Conservation (phyloP, 352 stramenopile genomes). For the Saprolegnia parasitica region DNA sequence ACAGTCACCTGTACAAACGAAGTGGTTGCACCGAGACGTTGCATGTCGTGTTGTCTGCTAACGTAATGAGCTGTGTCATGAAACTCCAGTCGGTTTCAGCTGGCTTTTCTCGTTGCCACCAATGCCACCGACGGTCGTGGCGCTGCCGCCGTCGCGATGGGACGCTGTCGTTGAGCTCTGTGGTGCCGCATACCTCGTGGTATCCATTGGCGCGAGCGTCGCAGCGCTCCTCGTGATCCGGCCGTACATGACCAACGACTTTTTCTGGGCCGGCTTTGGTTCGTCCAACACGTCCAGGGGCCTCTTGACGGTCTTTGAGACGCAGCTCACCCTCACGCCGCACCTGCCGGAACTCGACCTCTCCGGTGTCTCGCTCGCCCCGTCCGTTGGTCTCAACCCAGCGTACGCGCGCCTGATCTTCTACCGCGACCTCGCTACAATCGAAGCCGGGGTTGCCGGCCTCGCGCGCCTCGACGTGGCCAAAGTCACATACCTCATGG, state of each 20-base stretch:
- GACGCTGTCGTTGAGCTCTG: background rate
- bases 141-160: background rate
- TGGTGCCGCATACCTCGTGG: constrained; percentile 5
- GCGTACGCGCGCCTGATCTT: constrained; percentile 12
- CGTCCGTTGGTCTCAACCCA: constrained; percentile 3
- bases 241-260: constrained; percentile 18
- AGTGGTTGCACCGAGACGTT: too few species aligned
- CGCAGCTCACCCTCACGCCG: constrained; percentile 2
- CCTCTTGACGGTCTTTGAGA: constrained; percentile 22
- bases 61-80: too few species aligned
- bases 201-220: background rate
- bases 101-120: too few species aligned
- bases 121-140: too few species aligned
- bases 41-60: too few species aligned
- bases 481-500: background rate
- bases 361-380: too few species aligned
- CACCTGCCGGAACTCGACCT: background rate
- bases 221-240: background rate
- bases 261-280: constrained; percentile 18
- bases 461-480: constrained; percentile 1
- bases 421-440: background rate
- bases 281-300: background rate
- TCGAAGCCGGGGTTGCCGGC: background rate
- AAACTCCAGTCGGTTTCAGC: too few species aligned
- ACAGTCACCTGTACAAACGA: too few species aligned